Evolutionary conservation across 2,329 filamentous ascomycete genomes (phyloP), one percentile per base, ranked within the genome.

Genomic region (Fusarium kyushuense): DNA sequence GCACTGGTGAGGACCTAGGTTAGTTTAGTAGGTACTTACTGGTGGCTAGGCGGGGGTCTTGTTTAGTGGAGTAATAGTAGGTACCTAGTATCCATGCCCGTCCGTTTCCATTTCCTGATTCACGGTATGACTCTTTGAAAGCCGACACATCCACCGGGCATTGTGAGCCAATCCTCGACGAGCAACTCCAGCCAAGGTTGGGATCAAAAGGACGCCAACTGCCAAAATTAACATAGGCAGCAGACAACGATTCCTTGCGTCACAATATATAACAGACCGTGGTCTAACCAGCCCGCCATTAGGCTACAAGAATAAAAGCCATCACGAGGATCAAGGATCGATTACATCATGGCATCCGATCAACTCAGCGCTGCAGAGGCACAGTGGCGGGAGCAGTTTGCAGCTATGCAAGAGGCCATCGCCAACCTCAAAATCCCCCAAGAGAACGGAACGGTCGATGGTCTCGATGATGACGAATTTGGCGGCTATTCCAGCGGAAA

Each of bases 341-440:
- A 60, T 57, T 54, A 40, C 47, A 70, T 55, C 41, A 81, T 81
- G 79, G 76, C 77, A 38, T 79, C 78, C 8, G 65, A 67, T 42
- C 69, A 78, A 38, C 74, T 81, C 41, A 72, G 71, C 49, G 79
- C 78, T 32, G 83, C 83, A 54, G 84, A 86, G 72, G 78, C 81
- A 23, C 86, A 92, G 86, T 98, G 96, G 96, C 89, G 95, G 69
- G 86, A 89, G 61, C 93, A 97, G 77, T 88, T 97, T 72, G 87
- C 89, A 29, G 89, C 91, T 32, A 98, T 99, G 96, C 90, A 91
- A 75, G 87, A 91, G 63, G 93, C 94, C 42, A 88, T 98, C 60
- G 92, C 91, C 41, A 87, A 91, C 23, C 83, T 97, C 53, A 84
- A 87, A 55, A 78, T 87, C n/a, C 80, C 84, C 4, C 66, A 74